Percentiles rank a stretch among this genome's conserved stretches.
phyloP scores from a whole-genome alignment of 495 filamentous ascomycete species.

The Penicillium diatomitis region DNA sequence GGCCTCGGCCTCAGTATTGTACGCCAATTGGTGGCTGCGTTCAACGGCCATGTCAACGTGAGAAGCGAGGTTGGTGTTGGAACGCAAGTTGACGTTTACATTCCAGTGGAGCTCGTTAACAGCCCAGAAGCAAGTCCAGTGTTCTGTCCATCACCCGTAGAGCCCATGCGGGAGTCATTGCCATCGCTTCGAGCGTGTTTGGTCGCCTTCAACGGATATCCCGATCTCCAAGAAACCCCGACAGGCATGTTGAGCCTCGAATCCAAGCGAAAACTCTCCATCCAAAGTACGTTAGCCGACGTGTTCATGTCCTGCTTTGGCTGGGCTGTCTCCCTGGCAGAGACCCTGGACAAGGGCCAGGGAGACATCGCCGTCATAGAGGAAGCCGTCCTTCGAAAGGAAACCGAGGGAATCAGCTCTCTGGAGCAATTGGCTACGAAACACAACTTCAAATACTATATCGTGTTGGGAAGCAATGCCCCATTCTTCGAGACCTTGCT shows the following conservation, averaged over 20 bases:
- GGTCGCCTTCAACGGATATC: constrained; percentile 24
- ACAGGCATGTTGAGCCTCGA: constrained; percentile 19
- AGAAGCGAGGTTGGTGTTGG: constrained; percentile 47
- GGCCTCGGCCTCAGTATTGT: constrained; percentile 65
- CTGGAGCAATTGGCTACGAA: constrained; percentile 1
- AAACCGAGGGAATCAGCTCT: constrained; percentile 3
- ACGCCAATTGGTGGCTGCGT: constrained; percentile 49
- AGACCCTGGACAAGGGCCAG: constrained; percentile 13
- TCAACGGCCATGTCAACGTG: constrained; percentile 53
- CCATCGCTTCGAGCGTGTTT: constrained; percentile 14
- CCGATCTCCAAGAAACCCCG: constrained; percentile 17
- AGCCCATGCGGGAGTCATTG: no score
- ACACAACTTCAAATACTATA: constrained; percentile 13
- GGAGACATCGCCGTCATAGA: constrained; percentile 28
- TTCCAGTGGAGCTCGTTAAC: constrained; percentile 36
- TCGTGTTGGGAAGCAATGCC: constrained; percentile 21
- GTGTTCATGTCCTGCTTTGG: constrained; percentile 19
- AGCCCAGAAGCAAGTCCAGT: not conserved
- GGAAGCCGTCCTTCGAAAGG: constrained; percentile 12
- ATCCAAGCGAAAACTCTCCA: constrained; percentile 25
- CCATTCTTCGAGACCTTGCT: constrained; percentile 1
- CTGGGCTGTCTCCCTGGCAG: constrained; percentile 24
- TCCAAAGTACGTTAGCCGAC: constrained; percentile 23
- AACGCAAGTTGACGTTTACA: constrained; percentile 48
- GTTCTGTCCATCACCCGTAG: not conserved